Percentiles rank a stretch among this genome's conserved stretches.
Conservation (phyloP, 139 green algal genomes). For the Tetradesmus obliquus region DNA sequence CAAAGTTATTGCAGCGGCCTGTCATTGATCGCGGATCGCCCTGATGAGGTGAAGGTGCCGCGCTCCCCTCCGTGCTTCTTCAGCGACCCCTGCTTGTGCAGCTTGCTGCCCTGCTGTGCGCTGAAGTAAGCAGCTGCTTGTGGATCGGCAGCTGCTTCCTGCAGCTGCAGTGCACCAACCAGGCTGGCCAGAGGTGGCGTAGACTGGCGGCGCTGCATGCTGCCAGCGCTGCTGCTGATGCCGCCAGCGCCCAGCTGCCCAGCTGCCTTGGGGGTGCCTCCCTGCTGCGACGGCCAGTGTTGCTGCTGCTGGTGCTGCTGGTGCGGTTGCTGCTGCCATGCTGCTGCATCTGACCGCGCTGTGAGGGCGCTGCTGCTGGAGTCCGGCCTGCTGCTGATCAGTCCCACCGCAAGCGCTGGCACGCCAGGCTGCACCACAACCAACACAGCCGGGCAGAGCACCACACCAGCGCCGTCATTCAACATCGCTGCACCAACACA, state of each 20-base stretch:
- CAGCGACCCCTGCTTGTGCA: background rate
- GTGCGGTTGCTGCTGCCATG: background rate
- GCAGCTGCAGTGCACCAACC: conserved; percentile 25
- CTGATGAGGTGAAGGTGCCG: conserved; percentile 35
- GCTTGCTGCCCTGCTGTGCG: conserved; percentile 46
- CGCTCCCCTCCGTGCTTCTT: conserved; percentile 42
- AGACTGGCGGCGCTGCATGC: background rate
- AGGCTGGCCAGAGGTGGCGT: conserved; percentile 32
- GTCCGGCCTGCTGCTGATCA: background rate
- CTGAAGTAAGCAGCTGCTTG: conserved; percentile 56
- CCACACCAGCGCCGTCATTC: background rate
- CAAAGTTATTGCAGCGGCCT: background rate
- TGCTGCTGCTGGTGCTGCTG: background rate
- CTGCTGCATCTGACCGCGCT: background rate
- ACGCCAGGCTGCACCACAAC: background rate
- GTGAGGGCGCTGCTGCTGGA: background rate
- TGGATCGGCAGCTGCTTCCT: conserved; percentile 29
- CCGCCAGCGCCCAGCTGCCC: too few species aligned
- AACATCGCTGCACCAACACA: too few species aligned
- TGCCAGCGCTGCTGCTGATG: conserved; percentile 25
- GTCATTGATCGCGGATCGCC: background rate
- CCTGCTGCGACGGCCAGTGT: background rate
- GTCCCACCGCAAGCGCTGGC: background rate
- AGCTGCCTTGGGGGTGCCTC: background rate
- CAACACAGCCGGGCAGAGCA: background rate